phyloP scores from a whole-genome alignment of 371 early-diverging fungal genomes.

The Chytridium lagenaria region DNA sequence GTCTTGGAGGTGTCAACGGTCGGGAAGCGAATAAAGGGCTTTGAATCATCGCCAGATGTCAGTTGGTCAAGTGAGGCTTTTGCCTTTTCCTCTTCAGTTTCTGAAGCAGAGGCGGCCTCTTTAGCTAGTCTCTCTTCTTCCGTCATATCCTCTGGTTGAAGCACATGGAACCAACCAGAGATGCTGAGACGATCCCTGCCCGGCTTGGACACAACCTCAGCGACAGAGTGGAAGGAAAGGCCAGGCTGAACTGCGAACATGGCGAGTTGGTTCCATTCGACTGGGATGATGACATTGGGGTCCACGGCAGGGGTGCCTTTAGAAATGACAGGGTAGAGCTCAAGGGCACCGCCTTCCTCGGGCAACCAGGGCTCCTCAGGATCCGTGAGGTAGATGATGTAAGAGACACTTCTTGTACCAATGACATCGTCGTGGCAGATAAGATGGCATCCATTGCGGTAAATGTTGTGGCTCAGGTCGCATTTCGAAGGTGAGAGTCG shows the following conservation, averaged over 20 bases:
- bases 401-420: conserved; percentile 75
- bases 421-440: conserved; percentile 84
- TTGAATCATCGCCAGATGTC: conserved; percentile 8
- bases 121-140: conserved; percentile 30
- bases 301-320: conserved; percentile 67
- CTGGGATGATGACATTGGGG: conserved; percentile 66
- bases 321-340: conserved; percentile 70
- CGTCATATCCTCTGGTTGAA: conserved; percentile 47
- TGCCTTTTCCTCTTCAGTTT: conserved; percentile 27
- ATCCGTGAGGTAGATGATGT: conserved; percentile 76
- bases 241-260: conserved; percentile 81
- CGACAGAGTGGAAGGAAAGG: conserved; percentile 76
- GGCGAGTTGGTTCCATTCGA: conserved; percentile 76
- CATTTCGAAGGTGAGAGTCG: conserved; percentile 38
- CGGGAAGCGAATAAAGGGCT: neutral
- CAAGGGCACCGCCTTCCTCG: conserved; percentile 68
- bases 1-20: neutral
- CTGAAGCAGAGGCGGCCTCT: conserved; percentile 53
- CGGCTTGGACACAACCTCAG: conserved; percentile 68
- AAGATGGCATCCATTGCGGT: conserved; percentile 73
- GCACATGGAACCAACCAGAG: conserved; percentile 80
- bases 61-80: conserved; percentile 43
- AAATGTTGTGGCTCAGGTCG: conserved; percentile 66
- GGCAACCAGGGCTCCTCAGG: conserved; percentile 68
- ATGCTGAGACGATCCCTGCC: conserved; percentile 69